Percentiles rank a stretch among this genome's conserved stretches.
These are phyloP conservation scores for Erodium trifolium DNA, from an alignment of 441 rosid species.

Conservation along the genomic window DNA sequence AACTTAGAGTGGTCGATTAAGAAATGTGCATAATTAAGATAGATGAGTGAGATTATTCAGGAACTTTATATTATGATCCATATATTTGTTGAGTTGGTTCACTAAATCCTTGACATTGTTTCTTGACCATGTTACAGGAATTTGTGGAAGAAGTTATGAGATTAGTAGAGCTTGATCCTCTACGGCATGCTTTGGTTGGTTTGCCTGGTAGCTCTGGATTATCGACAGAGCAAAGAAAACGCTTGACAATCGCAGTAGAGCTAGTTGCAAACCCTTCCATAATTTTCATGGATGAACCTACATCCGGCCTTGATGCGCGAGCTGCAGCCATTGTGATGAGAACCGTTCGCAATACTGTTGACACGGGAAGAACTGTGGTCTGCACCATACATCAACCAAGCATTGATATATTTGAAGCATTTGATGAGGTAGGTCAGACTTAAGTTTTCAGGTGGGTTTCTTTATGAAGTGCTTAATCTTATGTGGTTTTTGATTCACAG, in stretches of 20 bases:
- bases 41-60: too few species aligned
- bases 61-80: neutral
- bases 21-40: too few species aligned
- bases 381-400: constrained; percentile 97
- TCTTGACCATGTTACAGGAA: constrained; percentile 37
- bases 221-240: constrained; percentile 90
- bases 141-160: constrained; percentile 93
- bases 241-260: constrained; percentile 91
- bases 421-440: constrained; percentile 60
- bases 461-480: neutral
- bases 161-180: constrained; percentile 72
- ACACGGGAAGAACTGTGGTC: constrained; percentile 92
- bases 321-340: constrained; percentile 99
- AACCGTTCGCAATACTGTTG: constrained; percentile 90
- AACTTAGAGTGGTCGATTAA: too few species aligned
- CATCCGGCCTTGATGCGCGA: constrained; percentile 95
- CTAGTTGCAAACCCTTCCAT: constrained; percentile 94
- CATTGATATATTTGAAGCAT: constrained; percentile 87
- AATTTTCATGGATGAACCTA: constrained; percentile 96
- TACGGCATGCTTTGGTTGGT: constrained; percentile 76
- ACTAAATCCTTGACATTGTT: constrained; percentile 6
- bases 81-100: constrained; percentile 1
- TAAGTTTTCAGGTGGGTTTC: constrained; percentile 4
- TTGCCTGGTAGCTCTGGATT: constrained; percentile 76
- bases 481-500: constrained; percentile 31